A percentile compares a stretch with the other conserved stretches of the same genome.
Evolutionary conservation across 2,329 filamentous ascomycete species (phyloP).

Genomic region (Fusarium virguliforme): DNA sequence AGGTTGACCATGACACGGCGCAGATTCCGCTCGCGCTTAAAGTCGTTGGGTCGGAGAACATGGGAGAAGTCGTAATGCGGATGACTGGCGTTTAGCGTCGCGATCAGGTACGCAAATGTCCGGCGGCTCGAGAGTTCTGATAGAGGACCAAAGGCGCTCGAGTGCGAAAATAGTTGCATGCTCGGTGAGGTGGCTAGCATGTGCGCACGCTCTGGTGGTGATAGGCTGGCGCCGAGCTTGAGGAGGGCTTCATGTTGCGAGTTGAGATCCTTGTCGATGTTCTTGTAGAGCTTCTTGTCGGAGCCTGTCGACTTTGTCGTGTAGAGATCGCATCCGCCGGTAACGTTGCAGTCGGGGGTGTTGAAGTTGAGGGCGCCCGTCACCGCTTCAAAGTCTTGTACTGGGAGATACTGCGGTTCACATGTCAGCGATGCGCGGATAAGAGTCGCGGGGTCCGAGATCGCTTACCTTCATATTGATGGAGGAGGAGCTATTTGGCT

Average conservation of each 20-base stretch:
- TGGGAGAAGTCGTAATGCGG: conserved; percentile 95
- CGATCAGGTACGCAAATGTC: conserved; percentile 96
- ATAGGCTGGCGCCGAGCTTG: conserved; percentile 88
- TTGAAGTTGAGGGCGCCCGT: conserved; percentile 96
- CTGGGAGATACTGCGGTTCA: conserved; percentile 82
- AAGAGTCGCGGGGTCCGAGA: conserved; percentile 1
- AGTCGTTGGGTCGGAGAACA: conserved; percentile 89
- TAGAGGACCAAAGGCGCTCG: conserved; percentile 92
- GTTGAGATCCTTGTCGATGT: conserved; percentile 92
- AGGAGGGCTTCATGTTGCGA: conserved; percentile 92
- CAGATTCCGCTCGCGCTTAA: conserved; percentile 86
- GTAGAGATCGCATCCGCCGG: conserved; percentile 95
- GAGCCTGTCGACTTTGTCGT: conserved; percentile 95
- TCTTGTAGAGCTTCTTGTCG: conserved; percentile 98
- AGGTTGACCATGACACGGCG: conserved; percentile 88
- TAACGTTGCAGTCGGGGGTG: conserved; percentile 91
- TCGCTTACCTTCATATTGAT: conserved; percentile 59
- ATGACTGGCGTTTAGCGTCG: conserved; percentile 95
- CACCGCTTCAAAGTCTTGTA: conserved; percentile 92
- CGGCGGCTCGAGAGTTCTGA: conserved; percentile 90
- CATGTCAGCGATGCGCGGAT: conserved; percentile 40
- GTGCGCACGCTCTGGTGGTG: conserved; percentile 83
- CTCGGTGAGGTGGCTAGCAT: conserved; percentile 77
- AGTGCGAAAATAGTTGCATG: conserved; percentile 77
- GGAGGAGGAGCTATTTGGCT: conserved; percentile 17